Percentiles rank a stretch among this genome's conserved stretches.
These are phyloP conservation scores for Pleurotus tuoliensis DNA, from an alignment of 768 basidiomycete genomes.

Conservation along the genomic window DNA sequence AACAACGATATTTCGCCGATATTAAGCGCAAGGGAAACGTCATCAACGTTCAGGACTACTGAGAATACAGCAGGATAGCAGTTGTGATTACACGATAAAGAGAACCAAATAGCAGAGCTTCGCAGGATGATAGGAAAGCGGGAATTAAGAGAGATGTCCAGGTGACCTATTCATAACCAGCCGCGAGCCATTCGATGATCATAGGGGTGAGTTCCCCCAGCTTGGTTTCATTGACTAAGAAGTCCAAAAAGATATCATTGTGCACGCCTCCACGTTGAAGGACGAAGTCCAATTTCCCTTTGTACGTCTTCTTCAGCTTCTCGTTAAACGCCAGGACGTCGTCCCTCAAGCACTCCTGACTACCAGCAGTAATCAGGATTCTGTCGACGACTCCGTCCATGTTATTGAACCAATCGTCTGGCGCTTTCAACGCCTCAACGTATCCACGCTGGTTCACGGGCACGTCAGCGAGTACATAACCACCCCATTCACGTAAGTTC, in stretches of 20 bases:
- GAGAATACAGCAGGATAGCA: no score
- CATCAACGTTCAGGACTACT: neutral
- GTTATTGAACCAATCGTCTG: constrained; percentile 25
- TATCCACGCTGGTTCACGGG: constrained; percentile 15
- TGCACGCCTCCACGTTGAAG: constrained; percentile 16
- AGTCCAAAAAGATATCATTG: constrained; percentile 14
- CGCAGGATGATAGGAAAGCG: no score
- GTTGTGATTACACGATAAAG: neutral
- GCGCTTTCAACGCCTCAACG: constrained; percentile 21
- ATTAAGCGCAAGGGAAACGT: constrained; percentile 1
- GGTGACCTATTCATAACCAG: constrained; percentile 1
- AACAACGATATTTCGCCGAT: constrained; percentile 4
- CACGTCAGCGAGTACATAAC: constrained; percentile 12
- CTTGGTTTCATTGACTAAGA: constrained; percentile 10
- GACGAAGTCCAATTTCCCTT: constrained; percentile 11
- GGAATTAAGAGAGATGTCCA: no score
- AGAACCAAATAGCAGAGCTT: neutral
- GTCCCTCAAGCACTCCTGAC: constrained; percentile 22
- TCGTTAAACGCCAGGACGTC: constrained; percentile 21
- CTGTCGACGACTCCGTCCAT: constrained; percentile 18
- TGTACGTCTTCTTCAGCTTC: constrained; percentile 8
- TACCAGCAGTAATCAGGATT: constrained; percentile 25
- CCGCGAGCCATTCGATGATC: constrained; percentile 9
- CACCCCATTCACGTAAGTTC: constrained; percentile 16
- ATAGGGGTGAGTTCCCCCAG: constrained; percentile 10